These are phyloP conservation scores for Talaromyces funiculosus DNA, from an alignment of 2,329 filamentous ascomycete genomes.

Conservation along the genomic window DNA sequence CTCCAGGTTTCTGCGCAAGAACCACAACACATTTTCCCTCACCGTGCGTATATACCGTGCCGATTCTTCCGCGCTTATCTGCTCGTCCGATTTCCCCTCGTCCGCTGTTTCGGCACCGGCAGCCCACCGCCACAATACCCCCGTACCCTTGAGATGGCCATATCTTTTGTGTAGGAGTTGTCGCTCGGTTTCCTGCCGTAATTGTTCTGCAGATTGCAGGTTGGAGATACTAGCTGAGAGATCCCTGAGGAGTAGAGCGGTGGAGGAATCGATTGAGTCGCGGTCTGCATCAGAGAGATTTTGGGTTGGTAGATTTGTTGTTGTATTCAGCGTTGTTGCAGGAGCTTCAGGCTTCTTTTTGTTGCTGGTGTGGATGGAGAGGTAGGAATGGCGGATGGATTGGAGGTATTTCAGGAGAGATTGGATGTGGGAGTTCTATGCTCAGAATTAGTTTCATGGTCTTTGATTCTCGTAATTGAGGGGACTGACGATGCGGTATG, in stretches of 20 bases:
- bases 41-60: slow-evolving; percentile 63
- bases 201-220: slow-evolving; percentile 73
- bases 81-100: slow-evolving; percentile 56
- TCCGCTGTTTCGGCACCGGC: slow-evolving; percentile 39
- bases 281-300: slow-evolving; percentile 74
- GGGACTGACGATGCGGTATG: slow-evolving; percentile 70
- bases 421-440: slow-evolving; percentile 75
- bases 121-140: slow-evolving; percentile 60
- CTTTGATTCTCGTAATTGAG: no score
- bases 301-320: slow-evolving; percentile 30
- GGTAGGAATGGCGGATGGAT: slow-evolving; percentile 81
- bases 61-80: slow-evolving; percentile 64
- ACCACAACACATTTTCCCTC: slow-evolving; percentile 78
- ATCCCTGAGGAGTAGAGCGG: slow-evolving; percentile 77
- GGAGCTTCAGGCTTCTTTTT: slow-evolving; percentile 34
- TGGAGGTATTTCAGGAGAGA: slow-evolving; percentile 75
- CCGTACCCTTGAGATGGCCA: slow-evolving; percentile 39
- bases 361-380: slow-evolving; percentile 60
- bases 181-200: slow-evolving; percentile 70
- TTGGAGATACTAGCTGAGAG: slow-evolving; percentile 75
- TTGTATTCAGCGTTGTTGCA: slow-evolving; percentile 30
- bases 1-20: slow-evolving; percentile 68
- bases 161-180: slow-evolving; percentile 70
- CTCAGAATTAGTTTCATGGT: neutral
- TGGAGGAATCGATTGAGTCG: slow-evolving; percentile 80